A percentile compares a stretch with the other conserved stretches of the same genome.
Evolutionary conservation across 257 asterid genomes (phyloP).

Genomic region (Solanum chiquidenum): DNA sequence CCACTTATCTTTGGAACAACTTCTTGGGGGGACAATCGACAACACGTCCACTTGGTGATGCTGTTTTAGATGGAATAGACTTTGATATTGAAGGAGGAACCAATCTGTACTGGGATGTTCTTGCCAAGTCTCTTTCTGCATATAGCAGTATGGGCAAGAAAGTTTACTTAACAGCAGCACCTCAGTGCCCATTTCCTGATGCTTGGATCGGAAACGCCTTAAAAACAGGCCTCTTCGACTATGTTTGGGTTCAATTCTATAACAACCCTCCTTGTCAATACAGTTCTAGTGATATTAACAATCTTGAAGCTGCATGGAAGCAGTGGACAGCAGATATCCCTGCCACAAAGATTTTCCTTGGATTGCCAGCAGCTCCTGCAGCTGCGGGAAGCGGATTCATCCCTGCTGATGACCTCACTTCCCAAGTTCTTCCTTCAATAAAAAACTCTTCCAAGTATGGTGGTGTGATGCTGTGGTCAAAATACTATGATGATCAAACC

Average conservation of each 20-base stretch:
- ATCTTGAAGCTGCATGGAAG: conserved; percentile 2
- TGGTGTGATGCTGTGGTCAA: not conserved
- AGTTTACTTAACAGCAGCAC: conserved; percentile 2
- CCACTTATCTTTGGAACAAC: conserved; percentile 6
- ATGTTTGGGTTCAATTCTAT: conserved; percentile 3
- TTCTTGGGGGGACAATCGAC: conserved; percentile 2
- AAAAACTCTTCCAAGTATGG: not conserved
- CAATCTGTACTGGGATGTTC: not conserved
- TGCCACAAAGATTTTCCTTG: not conserved
- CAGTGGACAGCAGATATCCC: not conserved
- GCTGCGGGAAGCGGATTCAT: not conserved
- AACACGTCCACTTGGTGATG: not conserved
- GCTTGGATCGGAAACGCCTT: conserved; percentile 2
- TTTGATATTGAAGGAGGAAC: conserved; percentile 9
- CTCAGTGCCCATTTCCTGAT: conserved; percentile 7
- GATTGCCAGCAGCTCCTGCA: conserved; percentile 1
- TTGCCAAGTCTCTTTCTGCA: conserved; percentile 3
- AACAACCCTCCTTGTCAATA: not conserved
- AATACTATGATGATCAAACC: not conserved
- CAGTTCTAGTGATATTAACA: not conserved
- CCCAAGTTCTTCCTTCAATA: not conserved
- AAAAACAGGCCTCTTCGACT: not conserved
- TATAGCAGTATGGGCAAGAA: conserved; percentile 1
- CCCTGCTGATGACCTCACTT: not conserved
- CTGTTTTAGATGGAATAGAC: conserved; percentile 7